phyloP scores from a whole-genome alignment of 108 stramenopile species.

The Cyclotella atomus region DNA sequence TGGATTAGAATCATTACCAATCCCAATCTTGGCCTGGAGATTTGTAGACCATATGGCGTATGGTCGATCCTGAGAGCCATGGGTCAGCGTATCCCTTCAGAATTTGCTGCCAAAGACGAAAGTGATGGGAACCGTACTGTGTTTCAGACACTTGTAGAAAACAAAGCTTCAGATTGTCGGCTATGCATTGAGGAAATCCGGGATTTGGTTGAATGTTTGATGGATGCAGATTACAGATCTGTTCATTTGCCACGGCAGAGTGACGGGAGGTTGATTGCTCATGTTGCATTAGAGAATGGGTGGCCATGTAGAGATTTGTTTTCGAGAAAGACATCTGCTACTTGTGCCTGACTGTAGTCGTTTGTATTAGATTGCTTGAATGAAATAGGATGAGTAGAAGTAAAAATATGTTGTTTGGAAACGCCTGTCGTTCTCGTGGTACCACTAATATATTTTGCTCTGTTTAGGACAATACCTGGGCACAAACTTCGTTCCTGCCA shows the following conservation, averaged over 20 bases:
- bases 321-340: slow-evolving; percentile 32
- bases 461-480: no score
- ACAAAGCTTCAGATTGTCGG: slow-evolving; percentile 22
- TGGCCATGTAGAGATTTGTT: slow-evolving; percentile 67
- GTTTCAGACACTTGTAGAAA: slow-evolving; percentile 44
- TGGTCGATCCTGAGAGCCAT: slow-evolving; percentile 44
- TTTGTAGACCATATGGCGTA: slow-evolving; percentile 30
- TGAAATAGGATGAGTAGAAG: no score
- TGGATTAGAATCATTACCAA: slow-evolving; percentile 29
- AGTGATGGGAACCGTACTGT: slow-evolving; percentile 37
- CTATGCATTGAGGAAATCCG: slow-evolving; percentile 28
- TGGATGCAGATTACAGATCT: slow-evolving; percentile 37
- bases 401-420: no score
- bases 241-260: slow-evolving; percentile 40
- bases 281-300: slow-evolving; percentile 66
- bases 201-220: slow-evolving; percentile 37
- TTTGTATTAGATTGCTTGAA: no score
- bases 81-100: slow-evolving; percentile 35
- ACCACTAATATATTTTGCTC: no score
- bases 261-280: slow-evolving; percentile 38
- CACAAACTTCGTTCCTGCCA: no score
- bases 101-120: slow-evolving; percentile 31
- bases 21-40: slow-evolving; percentile 34
- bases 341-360: slow-evolving; percentile 28
- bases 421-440: no score